Base-by-base conservation (phyloP, 352 stramenopile species). In the Phytophthora multivora region DNA sequence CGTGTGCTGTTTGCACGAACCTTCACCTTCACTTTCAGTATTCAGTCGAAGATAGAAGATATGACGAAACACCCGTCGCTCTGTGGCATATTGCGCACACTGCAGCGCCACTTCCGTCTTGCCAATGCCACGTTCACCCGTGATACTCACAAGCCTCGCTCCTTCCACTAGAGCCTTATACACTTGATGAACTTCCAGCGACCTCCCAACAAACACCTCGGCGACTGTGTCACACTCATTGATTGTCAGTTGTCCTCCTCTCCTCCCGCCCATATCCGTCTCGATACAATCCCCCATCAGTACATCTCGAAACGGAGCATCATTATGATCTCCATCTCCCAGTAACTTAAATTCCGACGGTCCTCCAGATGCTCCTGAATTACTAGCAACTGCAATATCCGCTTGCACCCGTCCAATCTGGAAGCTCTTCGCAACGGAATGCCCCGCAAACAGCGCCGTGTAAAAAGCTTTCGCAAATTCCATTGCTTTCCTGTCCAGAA, bases 391-490 rank as follows among this genome's bases (percentile, higher is more conserved):
- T 25, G 77, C 78, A 26, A 92, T 88, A 45, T 91, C 75, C 26
- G 86, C 85, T 42, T 91, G 81, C 5, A 91, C 82, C 39, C 89
- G 77, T 5, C 86, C 88, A 51, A 96, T 95, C 43, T 95, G 83
- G 52, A 96, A 96, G 33, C 86, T 87, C 31, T 80, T 73, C 7
- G 70, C 63, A 38, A 96, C 85, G 5, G 85, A 92, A 38, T 91
- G 84, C 0, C 86, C 83, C 0, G 81, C 83, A 28, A 96, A 90
- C 12, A 96, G 58, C 19, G 84, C 86, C n/a, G 85, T 90, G 69
- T 96, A 96, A 64, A 96, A 96, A n/a, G 81, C 82, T 41, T 87
- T 91, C 58, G 80, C 88, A 57, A 96, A 96, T 64, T 90, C 81
- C 79, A 93, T 91, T 7, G 87, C 87, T 55, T 92, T 94, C 65